These are phyloP conservation scores for Talaromyces borbonicus DNA, from an alignment of 495 filamentous ascomycete species.

Conservation along the genomic window DNA sequence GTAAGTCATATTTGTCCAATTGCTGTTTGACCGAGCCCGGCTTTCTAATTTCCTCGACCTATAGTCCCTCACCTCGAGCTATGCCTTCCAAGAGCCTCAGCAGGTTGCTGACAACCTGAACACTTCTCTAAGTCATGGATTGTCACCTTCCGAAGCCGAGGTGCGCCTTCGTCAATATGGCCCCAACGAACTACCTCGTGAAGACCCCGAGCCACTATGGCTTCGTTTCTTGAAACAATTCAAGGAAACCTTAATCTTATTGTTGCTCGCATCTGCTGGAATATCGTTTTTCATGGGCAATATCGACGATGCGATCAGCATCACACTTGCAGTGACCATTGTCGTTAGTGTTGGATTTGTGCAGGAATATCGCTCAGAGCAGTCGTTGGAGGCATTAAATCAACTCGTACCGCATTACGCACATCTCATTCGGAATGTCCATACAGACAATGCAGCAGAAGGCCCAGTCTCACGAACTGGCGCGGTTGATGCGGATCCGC, in stretches of 20 bases:
- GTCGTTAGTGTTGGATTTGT: constrained; percentile 94
- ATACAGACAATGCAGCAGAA: constrained; percentile 36
- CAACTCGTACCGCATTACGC: constrained; percentile 91
- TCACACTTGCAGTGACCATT: constrained; percentile 88
- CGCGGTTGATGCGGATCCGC: background rate
- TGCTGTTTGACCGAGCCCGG: no score
- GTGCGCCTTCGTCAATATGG: constrained; percentile 71
- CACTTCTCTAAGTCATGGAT: constrained; percentile 73
- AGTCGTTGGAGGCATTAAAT: constrained; percentile 90
- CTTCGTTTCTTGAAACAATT: constrained; percentile 94
- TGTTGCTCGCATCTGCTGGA: constrained; percentile 84
- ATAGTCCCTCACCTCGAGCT: constrained; percentile 50
- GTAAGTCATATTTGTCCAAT: background rate
- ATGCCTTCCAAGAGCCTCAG: constrained; percentile 54
- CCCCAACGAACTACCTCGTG: constrained; percentile 88
- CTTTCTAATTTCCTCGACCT: background rate
- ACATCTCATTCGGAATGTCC: constrained; percentile 65
- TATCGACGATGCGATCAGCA: constrained; percentile 90
- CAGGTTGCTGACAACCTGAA: constrained; percentile 70
- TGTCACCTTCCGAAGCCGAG: constrained; percentile 71
- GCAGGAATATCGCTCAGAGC: constrained; percentile 95
- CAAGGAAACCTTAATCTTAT: constrained; percentile 76
- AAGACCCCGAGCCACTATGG: constrained; percentile 90
- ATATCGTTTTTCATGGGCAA: constrained; percentile 92
- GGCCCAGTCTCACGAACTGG: constrained; percentile 13